Base-by-base conservation (phyloP, 306 rosid species). In the Rosa multiflora region DNA sequence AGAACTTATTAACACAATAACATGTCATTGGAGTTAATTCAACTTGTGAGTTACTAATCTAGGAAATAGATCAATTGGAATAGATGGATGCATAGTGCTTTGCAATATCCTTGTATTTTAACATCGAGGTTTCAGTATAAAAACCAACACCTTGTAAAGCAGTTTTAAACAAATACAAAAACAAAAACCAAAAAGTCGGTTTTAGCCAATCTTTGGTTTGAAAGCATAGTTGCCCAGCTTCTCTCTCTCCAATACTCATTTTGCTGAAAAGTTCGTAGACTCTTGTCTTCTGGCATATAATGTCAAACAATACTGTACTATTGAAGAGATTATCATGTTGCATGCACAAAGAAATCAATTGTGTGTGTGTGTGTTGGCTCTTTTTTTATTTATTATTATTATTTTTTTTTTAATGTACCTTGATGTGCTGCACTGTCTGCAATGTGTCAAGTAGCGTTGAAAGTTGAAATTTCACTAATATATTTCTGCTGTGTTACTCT, bases 401-500 rank as follows among this genome's bases (percentile, higher is more conserved):
- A 0, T 21, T 10, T 8, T 26, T 61, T 61, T 10, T 59, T 61
- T 61, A 5, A 4, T 17, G 5, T 59, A 40, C 20, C 49, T 39
- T 78, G 44, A 21, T 70, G 58, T 70, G 76, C n/a, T 51, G 39
- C 48, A 6, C 43, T 42, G 8, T 67, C 21, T 14, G 74, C 53
- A 5, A 55, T 53, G 2, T 23, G 68, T 56, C 18, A 68, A 61
- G 32, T 48, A 29, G 75, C 64, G 6, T 59, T 39, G 26, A 18
- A 37, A 29, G 59, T 69, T 46, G 71, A 76, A 56, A 64, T 53
- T 26, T 18, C 40, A 66, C 63, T 74, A 63, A 53, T 0, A 21
- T 4, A 46, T 53, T 23, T 44, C 26, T 10, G 17, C 37, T 72
- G 17, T 47, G 48, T 88, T 74, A 67, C 49, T 67, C 26, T 73